phyloP scores from a whole-genome alignment of 352 stramenopile genomes.

The Phytophthora colocasiae region DNA sequence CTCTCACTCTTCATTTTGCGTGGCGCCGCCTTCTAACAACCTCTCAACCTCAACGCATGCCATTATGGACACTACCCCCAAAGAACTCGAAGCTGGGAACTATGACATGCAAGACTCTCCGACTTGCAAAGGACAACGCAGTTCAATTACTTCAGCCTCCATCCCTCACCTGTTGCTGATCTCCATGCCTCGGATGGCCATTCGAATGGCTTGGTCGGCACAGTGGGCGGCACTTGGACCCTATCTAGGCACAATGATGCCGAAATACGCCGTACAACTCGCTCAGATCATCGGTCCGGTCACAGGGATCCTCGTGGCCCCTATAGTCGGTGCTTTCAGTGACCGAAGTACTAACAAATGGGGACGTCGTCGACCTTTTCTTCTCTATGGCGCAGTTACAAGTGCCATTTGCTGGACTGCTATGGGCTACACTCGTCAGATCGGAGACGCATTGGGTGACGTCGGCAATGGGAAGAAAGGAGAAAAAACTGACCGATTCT shows the following conservation, averaged over 20 bases:
- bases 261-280: slow-evolving; percentile 37
- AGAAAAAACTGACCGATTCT: slow-evolving; percentile 28
- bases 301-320: slow-evolving; percentile 31
- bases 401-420: slow-evolving; percentile 51
- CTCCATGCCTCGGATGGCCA: slow-evolving; percentile 38
- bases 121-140: slow-evolving; percentile 22
- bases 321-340: slow-evolving; percentile 30
- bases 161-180: slow-evolving; percentile 35
- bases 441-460: slow-evolving; percentile 39
- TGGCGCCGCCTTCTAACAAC: too few relatives aligned
- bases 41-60: background rate
- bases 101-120: slow-evolving; percentile 27
- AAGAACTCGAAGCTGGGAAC: slow-evolving; percentile 31
- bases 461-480: slow-evolving; percentile 29
- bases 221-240: slow-evolving; percentile 36
- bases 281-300: slow-evolving; percentile 33
- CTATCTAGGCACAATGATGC: slow-evolving; percentile 36
- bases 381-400: slow-evolving; percentile 30
- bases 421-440: slow-evolving; percentile 64
- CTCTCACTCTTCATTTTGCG: too few relatives aligned
- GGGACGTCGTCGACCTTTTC: slow-evolving; percentile 35
- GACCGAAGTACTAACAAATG: slow-evolving; percentile 33
- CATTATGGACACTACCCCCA: slow-evolving; percentile 11
- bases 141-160: slow-evolving; percentile 20
- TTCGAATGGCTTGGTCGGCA: slow-evolving; percentile 32